Evolutionary conservation across 352 stramenopile genomes (phyloP).

Genomic region (Globisporangium canariense): DNA sequence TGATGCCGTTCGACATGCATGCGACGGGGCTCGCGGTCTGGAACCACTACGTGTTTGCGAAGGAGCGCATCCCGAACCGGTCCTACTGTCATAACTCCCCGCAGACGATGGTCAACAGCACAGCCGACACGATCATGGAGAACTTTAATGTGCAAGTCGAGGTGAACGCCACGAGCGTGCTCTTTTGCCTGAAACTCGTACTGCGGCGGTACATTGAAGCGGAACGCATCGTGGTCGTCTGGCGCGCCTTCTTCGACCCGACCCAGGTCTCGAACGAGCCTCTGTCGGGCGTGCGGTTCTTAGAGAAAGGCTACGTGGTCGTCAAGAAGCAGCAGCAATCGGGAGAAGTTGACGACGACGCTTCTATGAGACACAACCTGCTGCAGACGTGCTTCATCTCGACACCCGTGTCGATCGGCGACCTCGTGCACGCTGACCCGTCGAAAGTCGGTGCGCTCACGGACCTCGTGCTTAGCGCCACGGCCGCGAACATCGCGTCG

Average conservation of each 20-base stretch:
- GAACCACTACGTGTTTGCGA: constrained; percentile 30
- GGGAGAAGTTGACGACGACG: neutral
- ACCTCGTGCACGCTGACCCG: constrained; percentile 15
- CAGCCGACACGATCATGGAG: constrained; percentile 56
- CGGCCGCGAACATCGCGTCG: constrained; percentile 30
- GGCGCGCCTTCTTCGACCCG: constrained; percentile 54
- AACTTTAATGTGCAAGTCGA: constrained; percentile 37
- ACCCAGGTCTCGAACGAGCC: constrained; percentile 46
- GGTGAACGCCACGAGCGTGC: constrained; percentile 43
- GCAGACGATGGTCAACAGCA: constrained; percentile 8
- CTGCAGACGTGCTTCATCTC: constrained; percentile 50
- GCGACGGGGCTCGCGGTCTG: constrained; percentile 33
- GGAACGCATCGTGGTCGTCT: constrained; percentile 59
- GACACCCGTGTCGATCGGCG: constrained; percentile 20
- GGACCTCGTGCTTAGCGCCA: constrained; percentile 37
- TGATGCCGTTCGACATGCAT: constrained; percentile 37
- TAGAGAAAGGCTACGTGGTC: constrained; percentile 57
- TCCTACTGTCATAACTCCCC: constrained; percentile 20
- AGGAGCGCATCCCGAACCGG: constrained; percentile 34
- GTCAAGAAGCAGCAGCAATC: constrained; percentile 27
- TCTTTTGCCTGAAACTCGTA: constrained; percentile 61
- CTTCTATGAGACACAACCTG: constrained; percentile 16
- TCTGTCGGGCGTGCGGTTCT: constrained; percentile 46
- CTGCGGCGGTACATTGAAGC: constrained; percentile 52
- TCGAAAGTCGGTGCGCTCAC: constrained; percentile 31